phyloP scores from a whole-genome alignment of 345 rosid species.

The Eucalyptus brandiana region DNA sequence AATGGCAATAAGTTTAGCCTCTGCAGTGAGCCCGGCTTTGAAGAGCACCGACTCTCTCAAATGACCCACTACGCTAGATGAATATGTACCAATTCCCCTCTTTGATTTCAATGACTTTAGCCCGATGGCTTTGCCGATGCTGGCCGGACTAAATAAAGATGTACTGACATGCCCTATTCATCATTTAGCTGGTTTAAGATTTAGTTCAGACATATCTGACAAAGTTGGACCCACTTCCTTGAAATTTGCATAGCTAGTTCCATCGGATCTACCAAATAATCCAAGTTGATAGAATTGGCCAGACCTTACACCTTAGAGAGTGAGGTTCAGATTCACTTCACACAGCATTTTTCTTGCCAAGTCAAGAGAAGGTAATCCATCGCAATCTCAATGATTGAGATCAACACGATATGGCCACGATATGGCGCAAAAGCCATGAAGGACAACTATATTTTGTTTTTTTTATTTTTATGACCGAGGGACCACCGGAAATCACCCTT shows the following conservation, averaged over 20 bases:
- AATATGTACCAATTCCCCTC: not conserved
- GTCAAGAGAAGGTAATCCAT: not conserved
- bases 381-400: not conserved
- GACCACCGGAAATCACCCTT: too few species aligned
- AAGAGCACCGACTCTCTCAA: not conserved
- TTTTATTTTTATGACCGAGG: too few species aligned
- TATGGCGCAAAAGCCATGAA: not conserved
- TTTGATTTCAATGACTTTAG: not conserved
- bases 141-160: not conserved
- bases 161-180: not conserved
- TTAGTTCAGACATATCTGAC: not conserved
- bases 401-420: not conserved
- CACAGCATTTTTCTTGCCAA: not conserved
- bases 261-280: not conserved
- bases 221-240: not conserved
- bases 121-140: not conserved
- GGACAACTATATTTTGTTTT: rapidly evolving
- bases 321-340: not conserved
- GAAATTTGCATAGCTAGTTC: not conserved
- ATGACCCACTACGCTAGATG: not conserved
- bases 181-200: not conserved
- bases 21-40: not conserved
- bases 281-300: not conserved
- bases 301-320: not conserved
- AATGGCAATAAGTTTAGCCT: not conserved